A percentile compares a stretch with the other conserved stretches of the same genome.
Conservation (phyloP, 2,329 filamentous ascomycete species). For the Colletotrichum australisinense region DNA sequence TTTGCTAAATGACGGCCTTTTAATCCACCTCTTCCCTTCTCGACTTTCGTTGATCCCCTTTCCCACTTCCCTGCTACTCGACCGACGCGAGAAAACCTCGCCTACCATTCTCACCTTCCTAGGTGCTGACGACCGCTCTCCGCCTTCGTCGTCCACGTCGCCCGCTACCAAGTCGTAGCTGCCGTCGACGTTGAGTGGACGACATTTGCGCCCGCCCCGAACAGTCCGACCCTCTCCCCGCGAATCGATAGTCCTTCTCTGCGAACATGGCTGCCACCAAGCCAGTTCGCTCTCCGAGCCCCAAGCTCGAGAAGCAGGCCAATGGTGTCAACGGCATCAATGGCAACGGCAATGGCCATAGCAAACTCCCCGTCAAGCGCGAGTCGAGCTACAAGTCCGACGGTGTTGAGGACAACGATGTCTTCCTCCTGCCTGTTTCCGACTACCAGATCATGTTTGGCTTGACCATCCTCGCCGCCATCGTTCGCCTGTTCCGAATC, state of each 20-base stretch:
- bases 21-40: constrained; percentile 55
- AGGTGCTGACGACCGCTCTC: not conserved
- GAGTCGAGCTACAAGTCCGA: constrained; percentile 77
- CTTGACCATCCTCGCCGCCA: constrained; percentile 79
- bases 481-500: constrained; percentile 93
- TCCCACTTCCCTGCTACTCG: constrained; percentile 3
- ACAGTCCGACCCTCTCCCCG: not conserved
- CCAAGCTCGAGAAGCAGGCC: constrained; percentile 44
- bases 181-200: constrained; percentile 6
- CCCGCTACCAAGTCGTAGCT: not conserved
- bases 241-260: not conserved
- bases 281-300: constrained; percentile 25
- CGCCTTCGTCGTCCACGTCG: constrained; percentile 14
- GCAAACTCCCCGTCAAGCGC: constrained; percentile 41
- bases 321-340: constrained; percentile 16
- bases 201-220: not conserved
- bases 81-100: constrained; percentile 2
- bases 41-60: constrained; percentile 50
- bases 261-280: constrained; percentile 28
- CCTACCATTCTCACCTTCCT: not conserved
- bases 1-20: constrained; percentile 45
- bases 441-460: constrained; percentile 84
- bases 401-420: constrained; percentile 88
- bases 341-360: constrained; percentile 7
- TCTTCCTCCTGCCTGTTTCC: constrained; percentile 84